Percentiles rank a stretch among this genome's conserved stretches.
Evolutionary conservation across 768 basidiomycete genomes (phyloP).

Genomic region (Postia placenta): DNA sequence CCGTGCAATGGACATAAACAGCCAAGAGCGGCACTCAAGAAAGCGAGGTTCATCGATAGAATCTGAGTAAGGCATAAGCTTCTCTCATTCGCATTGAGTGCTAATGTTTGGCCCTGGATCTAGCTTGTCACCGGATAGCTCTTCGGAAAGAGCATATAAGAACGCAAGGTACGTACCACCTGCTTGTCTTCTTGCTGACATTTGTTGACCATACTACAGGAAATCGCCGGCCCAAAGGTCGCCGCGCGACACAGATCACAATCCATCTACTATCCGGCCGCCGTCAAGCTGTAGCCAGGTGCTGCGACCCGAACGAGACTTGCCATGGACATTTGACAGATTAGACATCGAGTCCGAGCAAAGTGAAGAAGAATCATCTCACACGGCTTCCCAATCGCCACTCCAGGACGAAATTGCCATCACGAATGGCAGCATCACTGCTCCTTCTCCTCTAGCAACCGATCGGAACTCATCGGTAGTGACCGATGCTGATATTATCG

Average conservation of each 20-base stretch:
- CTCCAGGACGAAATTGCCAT: background rate
- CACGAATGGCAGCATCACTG: background rate
- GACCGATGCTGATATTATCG: background rate
- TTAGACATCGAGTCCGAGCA: constrained; percentile 7
- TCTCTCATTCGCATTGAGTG: background rate
- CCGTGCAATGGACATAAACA: no score
- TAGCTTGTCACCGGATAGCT: constrained; percentile 6
- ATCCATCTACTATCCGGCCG: no score
- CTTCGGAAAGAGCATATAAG: constrained; percentile 13
- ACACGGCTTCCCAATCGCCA: no score
- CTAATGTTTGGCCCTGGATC: no score
- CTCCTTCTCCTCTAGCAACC: background rate
- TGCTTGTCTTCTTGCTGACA: no score
- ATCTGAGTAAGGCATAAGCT: constrained; percentile 9
- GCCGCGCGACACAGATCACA: no score
- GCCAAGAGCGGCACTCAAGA: background rate
- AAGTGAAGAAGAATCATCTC: constrained; percentile 2
- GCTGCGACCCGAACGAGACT: background rate
- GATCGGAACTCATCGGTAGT: background rate
- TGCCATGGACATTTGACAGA: background rate
- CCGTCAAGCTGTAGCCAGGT: no score
- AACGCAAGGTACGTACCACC: constrained; percentile 8
- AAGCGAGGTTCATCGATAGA: constrained; percentile 12
- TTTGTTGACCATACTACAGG: no score
- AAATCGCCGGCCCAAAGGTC: no score